Base-by-base conservation (phyloP, 495 filamentous ascomycete genomes). In the Hypoxylon fragiforme region DNA sequence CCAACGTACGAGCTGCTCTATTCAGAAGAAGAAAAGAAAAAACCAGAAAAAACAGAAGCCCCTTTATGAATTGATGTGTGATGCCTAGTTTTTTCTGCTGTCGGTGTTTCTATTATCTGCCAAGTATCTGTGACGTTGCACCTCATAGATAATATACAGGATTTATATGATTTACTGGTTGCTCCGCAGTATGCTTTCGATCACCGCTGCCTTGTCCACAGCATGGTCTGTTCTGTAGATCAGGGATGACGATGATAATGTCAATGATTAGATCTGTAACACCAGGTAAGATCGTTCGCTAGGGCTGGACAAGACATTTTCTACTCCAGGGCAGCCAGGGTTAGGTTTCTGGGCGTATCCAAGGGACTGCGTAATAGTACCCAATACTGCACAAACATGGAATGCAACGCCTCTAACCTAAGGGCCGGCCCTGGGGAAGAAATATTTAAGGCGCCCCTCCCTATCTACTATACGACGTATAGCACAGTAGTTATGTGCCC, bases 251-350 rank as follows among this genome's bases (percentile, higher is more conserved):
- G 47, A 51, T 41, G 40, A 46, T 34, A 44, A 56, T 47, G 31
- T 37, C 44, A 42, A 43, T 55, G 46, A 47, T 50, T 38, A 16
- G 50, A 22, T 44, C 47, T 39, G 42, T 48, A 36, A 36, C 26
- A 41, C 46, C 40, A 43, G 44, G 32, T 28, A 42, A 47, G 35
- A 50, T 47, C 41, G 24, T 37, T 53, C 16, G 47, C 47, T 55
- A 52, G 58, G 58, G 58, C 51, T 52, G 43, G 37, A 52, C 56
- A 56, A 62, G 37, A 62, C 52, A 62, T 44, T n/a, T n/a, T n/a
- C n/a, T n/a, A n/a, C n/a, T n/a, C n/a, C n/a, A n/a, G n/a, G n/a
- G n/a, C n/a, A n/a, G n/a, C n/a, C n/a, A n/a, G n/a, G n/a, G n/a
- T n/a, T n/a, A n/a, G n/a, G n/a, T n/a, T n/a, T n/a, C n/a, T n/a